Evolutionary conservation across 371 early-diverging fungal species (phyloP), one percentile per base, ranked within the genome.

Genomic region (Umbelopsis sp.): DNA sequence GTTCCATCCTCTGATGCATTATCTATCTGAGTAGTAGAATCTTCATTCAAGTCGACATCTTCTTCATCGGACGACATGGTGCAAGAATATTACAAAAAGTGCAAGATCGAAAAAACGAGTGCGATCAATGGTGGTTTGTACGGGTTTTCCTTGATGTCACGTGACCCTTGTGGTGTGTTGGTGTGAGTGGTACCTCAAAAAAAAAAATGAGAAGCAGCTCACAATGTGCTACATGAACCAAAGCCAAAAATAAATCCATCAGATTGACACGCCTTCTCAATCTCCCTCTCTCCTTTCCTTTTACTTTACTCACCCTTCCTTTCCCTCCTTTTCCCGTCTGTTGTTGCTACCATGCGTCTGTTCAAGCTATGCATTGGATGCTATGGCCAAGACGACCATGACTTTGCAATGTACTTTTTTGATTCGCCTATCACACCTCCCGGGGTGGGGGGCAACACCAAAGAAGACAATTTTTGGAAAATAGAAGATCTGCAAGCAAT

Each of bases 21-120:
- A 29, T 79, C 77, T 25, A 80, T 16, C 44, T 74, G 79, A n/a
- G 79, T 75, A 35, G 75, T 65, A 0, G 75, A 65, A 3, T 77
- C 79, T 14, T 80, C 82, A 63, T 78, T 76, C 18, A 79, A 66
- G 45, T 80, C 80, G 25, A 77, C 57, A 45, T 80, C 83, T 52
- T 83, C 83, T 73, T 83, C 83, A 67, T 80, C 83, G 5, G 83
- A 81, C 18, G 81, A 80, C 81, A 80, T 80, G n/a, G 18, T 65
- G 16, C 32, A 50, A 29, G 4, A 25, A 44, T 22, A 46, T 64
- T n/a, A 25, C 12, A 12, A 41, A 12, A 41, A 41, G 41, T 41
- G 41, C 18, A 48, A 18, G 18, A 12, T 18, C 18, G 48, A 41
- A 41, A 22, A 22, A 22, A 12, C 41, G 7, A 1, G 1, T 29